Base-by-base conservation (phyloP, 495 filamentous ascomycete species). In the Aspergillus incahuasiensis region DNA sequence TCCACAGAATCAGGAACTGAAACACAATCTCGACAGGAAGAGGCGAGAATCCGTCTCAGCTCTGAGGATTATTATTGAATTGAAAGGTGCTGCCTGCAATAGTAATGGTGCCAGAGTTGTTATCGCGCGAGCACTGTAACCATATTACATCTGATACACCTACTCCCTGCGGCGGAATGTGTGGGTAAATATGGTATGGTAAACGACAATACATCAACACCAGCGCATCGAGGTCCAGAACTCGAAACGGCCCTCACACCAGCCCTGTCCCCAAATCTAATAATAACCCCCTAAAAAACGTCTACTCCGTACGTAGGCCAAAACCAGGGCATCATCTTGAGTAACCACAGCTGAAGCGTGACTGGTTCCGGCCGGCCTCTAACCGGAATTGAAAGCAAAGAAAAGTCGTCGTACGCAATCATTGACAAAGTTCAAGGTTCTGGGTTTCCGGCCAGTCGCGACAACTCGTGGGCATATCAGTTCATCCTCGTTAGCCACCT, bases 181-280 rank as follows among this genome's bases (percentile, higher is more conserved):
- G 38, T 3, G 5, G 3, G 38, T 40, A 40, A 40, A 18, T 16
- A 16, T 40, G 2, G 45, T 47, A 32, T 30, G 1, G 25, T 6
- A 47, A 25, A 5, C 19, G 22, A 38, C 28, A 2, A 9, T 49
- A 49, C 47, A 16, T n/a, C 12, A 50, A 16, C 48, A 24, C 16
- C 6, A 21, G n/a, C 40, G n/a, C 30, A 15, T 50, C 34, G 20
- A 18, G 40, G 48, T 25, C 48, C 38, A 62, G 62, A 61, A 61
- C 60, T 53, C 60, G 55, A 66, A 63, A 63, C 57, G 16, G 44
- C 63, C 60, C 55, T 61, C 54, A 58, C 54, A 58, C 19, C 52
- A 58, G 44, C 48, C 20, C 16, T 48, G 40, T 34, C 16, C 22
- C 49, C 48, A 50, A 50, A 48, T 54, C 53, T 55, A 44, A 56